phyloP scores from a whole-genome alignment of 2,329 filamentous ascomycete genomes.

The Aspergillus oerlinghausenensis region DNA sequence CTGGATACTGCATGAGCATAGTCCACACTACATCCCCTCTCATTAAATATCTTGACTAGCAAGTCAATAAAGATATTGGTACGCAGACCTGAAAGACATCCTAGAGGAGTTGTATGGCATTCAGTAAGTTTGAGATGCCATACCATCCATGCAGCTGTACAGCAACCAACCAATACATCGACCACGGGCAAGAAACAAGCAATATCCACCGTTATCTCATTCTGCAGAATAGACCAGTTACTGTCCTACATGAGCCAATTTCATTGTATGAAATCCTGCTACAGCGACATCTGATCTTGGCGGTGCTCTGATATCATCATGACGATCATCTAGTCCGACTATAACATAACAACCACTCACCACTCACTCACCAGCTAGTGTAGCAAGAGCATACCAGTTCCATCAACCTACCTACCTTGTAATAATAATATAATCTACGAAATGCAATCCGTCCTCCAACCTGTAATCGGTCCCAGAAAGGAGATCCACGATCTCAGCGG shows the following conservation, averaged over 20 bases:
- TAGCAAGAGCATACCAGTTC: too few species aligned
- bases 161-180: too few species aligned
- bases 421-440: not conserved
- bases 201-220: not conserved
- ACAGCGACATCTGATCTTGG: not conserved
- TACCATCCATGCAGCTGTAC: too few species aligned
- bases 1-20: not conserved
- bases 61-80: too few species aligned
- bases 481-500: slow-evolving; percentile 33
- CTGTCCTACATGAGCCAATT: not conserved
- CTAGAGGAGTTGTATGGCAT: too few species aligned
- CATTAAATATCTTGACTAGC: too few species aligned
- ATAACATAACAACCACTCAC: not conserved
- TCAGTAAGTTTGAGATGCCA: too few species aligned
- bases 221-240: not conserved
- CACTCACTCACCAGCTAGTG: too few species aligned
- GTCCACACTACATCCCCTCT: not conserved
- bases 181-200: not conserved
- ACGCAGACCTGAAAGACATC: too few species aligned
- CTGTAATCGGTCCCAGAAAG: slow-evolving; percentile 34
- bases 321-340: not conserved
- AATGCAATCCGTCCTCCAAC: slow-evolving; percentile 26
- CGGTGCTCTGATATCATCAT: not conserved
- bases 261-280: not conserved
- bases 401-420: too few species aligned